Base-by-base conservation (phyloP, 2,329 filamentous ascomycete species). In the Coccinonectria pachysandricola region DNA sequence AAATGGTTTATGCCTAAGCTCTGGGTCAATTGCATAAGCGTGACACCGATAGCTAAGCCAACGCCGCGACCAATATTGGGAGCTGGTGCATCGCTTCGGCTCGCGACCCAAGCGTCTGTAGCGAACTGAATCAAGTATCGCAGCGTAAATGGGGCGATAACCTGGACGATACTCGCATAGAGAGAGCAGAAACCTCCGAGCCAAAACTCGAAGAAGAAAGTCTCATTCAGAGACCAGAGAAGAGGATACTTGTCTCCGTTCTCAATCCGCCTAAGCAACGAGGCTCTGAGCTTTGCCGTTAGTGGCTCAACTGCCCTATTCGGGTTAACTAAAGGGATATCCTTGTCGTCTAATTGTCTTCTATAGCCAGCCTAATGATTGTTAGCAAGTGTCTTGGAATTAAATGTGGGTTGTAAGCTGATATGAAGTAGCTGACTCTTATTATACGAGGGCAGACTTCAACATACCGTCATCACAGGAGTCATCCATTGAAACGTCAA, bases 401-500 rank as follows among this genome's bases (percentile, higher is more conserved):
- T n/a, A n/a, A n/a, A n/a, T n/a, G n/a, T n/a, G n/a, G n/a, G n/a
- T n/a, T n/a, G n/a, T n/a, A n/a, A n/a, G n/a, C n/a, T n/a, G n/a
- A n/a, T n/a, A n/a, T n/a, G n/a, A n/a, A n/a, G n/a, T n/a, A n/a
- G n/a, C n/a, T n/a, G n/a, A n/a, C n/a, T n/a, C n/a, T n/a, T n/a
- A 15, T 18, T 8, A 9, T 32, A 23, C 27, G 24, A 19, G 15
- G 28, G 21, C 22, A 26, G 16, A 11, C 19, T 15, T 6, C 15
- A 26, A 61, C 71, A 58, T 53, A 79, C 78, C 37, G 58, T 66
- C 87, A 96, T 96, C 29, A 96, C 50, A 2, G 84, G 78, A 1
- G 75, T 75, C 67, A 95, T 88, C 88, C 88, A 96, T 51, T 85
- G 74, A 49, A 94, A 96, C 4, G 79, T 79, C 12, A 93, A 52